Conservation (phyloP, 2,329 filamentous ascomycete species). For the Lojkania enalia region DNA sequence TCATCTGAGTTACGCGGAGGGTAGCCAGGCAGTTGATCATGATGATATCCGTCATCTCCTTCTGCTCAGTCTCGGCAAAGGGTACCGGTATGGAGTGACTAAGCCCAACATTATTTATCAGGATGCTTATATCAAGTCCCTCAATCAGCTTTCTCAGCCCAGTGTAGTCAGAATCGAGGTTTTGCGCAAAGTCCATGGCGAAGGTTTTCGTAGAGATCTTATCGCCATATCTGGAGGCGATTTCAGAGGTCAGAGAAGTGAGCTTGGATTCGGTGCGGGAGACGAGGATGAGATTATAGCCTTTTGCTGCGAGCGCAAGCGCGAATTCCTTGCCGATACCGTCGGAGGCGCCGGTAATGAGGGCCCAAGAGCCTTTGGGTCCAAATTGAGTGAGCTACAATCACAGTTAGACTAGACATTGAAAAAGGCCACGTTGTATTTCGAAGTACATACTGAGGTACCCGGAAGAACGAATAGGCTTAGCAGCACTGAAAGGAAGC, state of each 20-base stretch:
- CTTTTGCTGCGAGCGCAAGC: conserved; percentile 82
- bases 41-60: conserved; percentile 87
- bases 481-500: conserved; percentile 52
- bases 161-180: conserved; percentile 79
- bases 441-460: conserved; percentile 44
- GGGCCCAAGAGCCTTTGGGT: conserved; percentile 87
- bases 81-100: conserved; percentile 91
- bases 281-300: conserved; percentile 93
- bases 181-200: conserved; percentile 87
- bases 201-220: conserved; percentile 73
- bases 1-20: conserved; percentile 80
- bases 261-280: conserved; percentile 96
- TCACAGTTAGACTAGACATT: not conserved
- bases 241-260: conserved; percentile 72
- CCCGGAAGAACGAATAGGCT: conserved; percentile 56
- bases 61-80: conserved; percentile 76
- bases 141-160: conserved; percentile 69
- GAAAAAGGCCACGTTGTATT: not conserved
- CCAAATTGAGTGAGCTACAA: conserved; percentile 83
- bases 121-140: conserved; percentile 78
- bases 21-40: conserved; percentile 94
- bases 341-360: conserved; percentile 93
- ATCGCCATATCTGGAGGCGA: conserved; percentile 68
- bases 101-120: conserved; percentile 96
- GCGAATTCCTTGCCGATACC: conserved; percentile 97